Evolutionary conservation across 768 basidiomycete genomes (phyloP).

Genomic region (Trametes villosa): DNA sequence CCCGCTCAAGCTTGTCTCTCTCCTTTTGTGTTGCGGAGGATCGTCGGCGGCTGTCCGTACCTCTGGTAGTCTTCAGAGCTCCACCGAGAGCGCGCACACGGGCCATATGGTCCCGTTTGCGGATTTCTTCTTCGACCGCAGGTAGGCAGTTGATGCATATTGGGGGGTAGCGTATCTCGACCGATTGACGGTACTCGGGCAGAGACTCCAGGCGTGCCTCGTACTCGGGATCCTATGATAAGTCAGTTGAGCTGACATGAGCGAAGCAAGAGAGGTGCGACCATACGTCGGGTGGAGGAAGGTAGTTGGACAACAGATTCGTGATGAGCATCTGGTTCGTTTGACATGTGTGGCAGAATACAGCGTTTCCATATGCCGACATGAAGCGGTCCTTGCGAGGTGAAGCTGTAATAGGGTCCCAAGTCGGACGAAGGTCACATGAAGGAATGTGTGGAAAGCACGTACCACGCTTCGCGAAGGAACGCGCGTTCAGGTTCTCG

Average conservation of each 20-base stretch:
- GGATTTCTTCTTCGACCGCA: slow-evolving; percentile 81
- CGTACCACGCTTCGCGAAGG: slow-evolving; percentile 77
- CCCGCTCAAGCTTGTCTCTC: slow-evolving; percentile 48
- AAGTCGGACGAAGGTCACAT: not conserved
- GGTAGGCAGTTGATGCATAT: slow-evolving; percentile 80
- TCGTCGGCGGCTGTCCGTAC: slow-evolving; percentile 60
- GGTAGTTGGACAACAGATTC: slow-evolving; percentile 87
- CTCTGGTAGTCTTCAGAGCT: slow-evolving; percentile 42
- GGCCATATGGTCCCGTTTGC: slow-evolving; percentile 80
- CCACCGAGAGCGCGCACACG: slow-evolving; percentile 74
- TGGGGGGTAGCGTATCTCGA: slow-evolving; percentile 85
- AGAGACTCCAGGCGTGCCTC: slow-evolving; percentile 61
- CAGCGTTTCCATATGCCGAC: slow-evolving; percentile 56
- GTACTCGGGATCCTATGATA: slow-evolving; percentile 71
- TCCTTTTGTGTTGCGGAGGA: slow-evolving; percentile 44
- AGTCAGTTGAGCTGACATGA: not conserved
- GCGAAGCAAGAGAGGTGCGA: slow-evolving; percentile 22
- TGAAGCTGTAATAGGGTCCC: slow-evolving; percentile 49
- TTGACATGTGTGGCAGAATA: slow-evolving; percentile 87
- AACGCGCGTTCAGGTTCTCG: slow-evolving; percentile 65
- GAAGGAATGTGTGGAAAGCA: not conserved
- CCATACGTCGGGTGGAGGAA: slow-evolving; percentile 78
- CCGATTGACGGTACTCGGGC: slow-evolving; percentile 71
- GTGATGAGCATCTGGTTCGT: slow-evolving; percentile 91
- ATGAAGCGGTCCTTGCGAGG: slow-evolving; percentile 73